Percentiles rank a stretch among this genome's conserved stretches.
Conservation (phyloP, 805 yeast genomes). For the Wickerhamomyces alni region DNA sequence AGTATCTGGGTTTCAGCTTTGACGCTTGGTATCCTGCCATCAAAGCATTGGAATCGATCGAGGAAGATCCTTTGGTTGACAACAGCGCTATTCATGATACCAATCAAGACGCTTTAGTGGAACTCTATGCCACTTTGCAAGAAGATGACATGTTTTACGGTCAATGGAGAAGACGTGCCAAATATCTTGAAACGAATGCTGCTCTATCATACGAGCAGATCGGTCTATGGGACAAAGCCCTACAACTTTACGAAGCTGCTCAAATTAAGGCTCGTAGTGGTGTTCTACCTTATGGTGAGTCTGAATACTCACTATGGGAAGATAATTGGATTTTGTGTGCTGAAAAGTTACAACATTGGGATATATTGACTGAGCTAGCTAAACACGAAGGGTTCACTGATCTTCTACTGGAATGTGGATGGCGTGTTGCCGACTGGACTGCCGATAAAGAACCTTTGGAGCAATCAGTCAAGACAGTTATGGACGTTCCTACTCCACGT, state of each 20-base stretch:
- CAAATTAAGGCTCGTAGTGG: conserved; percentile 96
- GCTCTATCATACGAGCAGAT: conserved; percentile 93
- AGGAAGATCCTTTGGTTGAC: conserved; percentile 51
- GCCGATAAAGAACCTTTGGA: conserved; percentile 92
- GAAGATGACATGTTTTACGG: conserved; percentile 98
- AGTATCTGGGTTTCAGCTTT: conserved; percentile 80
- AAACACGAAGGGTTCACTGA: conserved; percentile 98
- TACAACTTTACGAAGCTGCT: conserved; percentile 90
- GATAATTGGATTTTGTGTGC: conserved; percentile 98
- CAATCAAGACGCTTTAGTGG: conserved; percentile 85
- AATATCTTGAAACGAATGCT: conserved; percentile 86
- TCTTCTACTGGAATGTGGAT: conserved; percentile 92
- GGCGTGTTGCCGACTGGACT: conserved; percentile 99
- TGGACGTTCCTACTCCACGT: conserved; percentile 98
- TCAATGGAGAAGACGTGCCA: conserved; percentile 94
- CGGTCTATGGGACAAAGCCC: conserved; percentile 92
- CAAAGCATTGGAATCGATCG: conserved; percentile 71
- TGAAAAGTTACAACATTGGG: conserved; percentile 97
- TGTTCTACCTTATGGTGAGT: conserved; percentile 88
- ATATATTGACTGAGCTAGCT: conserved; percentile 89
- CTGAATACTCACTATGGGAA: conserved; percentile 96
- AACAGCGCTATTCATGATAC: conserved; percentile 75
- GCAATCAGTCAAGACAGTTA: conserved; percentile 88
- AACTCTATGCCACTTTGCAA: conserved; percentile 79
- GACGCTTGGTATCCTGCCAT: conserved; percentile 91